Percentiles rank a stretch among this genome's conserved stretches.
These are phyloP conservation scores for Oehlia diaphana DNA, from an alignment of 192 early-diverging fungal genomes.

Conservation along the genomic window DNA sequence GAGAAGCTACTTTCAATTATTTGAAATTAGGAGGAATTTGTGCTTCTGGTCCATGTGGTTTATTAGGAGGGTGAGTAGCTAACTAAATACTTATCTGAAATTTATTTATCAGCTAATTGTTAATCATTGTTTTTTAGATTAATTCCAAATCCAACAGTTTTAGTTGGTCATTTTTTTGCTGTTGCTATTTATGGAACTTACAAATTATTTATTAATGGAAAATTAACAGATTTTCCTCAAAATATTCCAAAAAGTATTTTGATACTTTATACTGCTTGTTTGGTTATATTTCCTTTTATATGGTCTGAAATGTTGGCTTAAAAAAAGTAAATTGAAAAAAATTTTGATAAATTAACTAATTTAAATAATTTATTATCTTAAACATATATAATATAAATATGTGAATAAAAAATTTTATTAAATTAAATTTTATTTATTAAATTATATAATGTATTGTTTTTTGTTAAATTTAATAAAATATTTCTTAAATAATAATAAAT, in stretches of 20 bases:
- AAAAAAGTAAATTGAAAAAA: too few relatives aligned
- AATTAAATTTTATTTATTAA: too few relatives aligned
- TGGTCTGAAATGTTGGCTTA: conserved; percentile 25
- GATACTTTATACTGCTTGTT: conserved; percentile 45
- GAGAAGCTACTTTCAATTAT: conserved; percentile 87
- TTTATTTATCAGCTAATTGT: neutral
- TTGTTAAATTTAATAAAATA: too few relatives aligned
- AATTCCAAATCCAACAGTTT: conserved; percentile 67
- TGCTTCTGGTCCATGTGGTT: conserved; percentile 76
- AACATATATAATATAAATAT: too few relatives aligned
- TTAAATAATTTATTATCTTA: too few relatives aligned
- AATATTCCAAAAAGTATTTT: conserved; percentile 51
- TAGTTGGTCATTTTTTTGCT: conserved; percentile 90
- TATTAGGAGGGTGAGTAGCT: conserved; percentile 64
- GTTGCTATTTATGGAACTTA: conserved; percentile 77
- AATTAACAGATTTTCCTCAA: conserved; percentile 45
- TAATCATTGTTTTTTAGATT: conserved; percentile 43
- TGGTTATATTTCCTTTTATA: conserved; percentile 48
- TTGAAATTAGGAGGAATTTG: conserved; percentile 82
- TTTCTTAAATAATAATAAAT: too few relatives aligned
- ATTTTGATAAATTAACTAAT: too few relatives aligned
- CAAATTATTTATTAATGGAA: conserved; percentile 49
- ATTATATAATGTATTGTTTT: too few relatives aligned
- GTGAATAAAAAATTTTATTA: too few relatives aligned
- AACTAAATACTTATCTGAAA: neutral